phyloP scores from a whole-genome alignment of 2,329 filamentous ascomycete species.

The Pseudogymnoascus sp. region DNA sequence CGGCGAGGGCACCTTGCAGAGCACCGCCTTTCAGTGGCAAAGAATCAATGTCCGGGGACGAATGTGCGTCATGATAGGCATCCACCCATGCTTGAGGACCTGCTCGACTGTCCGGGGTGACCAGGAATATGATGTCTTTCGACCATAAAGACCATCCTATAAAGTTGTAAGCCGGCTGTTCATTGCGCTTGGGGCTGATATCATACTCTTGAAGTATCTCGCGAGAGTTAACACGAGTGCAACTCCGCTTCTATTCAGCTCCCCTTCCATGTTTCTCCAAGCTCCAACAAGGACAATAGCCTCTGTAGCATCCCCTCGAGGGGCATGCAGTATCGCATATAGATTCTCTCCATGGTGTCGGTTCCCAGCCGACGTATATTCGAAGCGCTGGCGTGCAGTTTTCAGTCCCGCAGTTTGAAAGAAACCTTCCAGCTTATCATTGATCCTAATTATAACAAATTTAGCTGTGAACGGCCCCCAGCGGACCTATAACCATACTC shows the following conservation, averaged over 20 bases:
- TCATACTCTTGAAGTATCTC: constrained; percentile 80
- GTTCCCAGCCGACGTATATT: constrained; percentile 70
- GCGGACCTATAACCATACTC: constrained; percentile 34
- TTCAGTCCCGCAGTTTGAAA: constrained; percentile 76
- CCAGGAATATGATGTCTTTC: constrained; percentile 91
- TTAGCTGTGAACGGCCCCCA: constrained; percentile 28
- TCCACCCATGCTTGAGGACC: constrained; percentile 96
- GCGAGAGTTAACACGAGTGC: constrained; percentile 78
- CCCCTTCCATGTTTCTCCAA: constrained; percentile 72
- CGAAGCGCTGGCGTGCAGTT: constrained; percentile 78
- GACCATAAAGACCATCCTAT: constrained; percentile 93
- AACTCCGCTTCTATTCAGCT: constrained; percentile 79
- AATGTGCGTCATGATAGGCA: constrained; percentile 88
- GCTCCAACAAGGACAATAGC: constrained; percentile 87
- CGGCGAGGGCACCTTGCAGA: constrained; percentile 82
- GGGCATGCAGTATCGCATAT: constrained; percentile 88
- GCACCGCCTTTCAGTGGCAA: constrained; percentile 87
- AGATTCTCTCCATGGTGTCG: constrained; percentile 76
- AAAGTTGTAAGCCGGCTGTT: constrained; percentile 9
- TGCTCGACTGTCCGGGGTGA: constrained; percentile 80
- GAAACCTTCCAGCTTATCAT: constrained; percentile 65
- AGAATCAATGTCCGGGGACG: constrained; percentile 59
- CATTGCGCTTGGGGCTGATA: background rate
- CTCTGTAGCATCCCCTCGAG: constrained; percentile 91
- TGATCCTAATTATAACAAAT: constrained; percentile 39